Evolutionary conservation across 176 grass and related monocot genomes (phyloP), one percentile per base, ranked within the genome.

Genomic region (Leersia perrieri): DNA sequence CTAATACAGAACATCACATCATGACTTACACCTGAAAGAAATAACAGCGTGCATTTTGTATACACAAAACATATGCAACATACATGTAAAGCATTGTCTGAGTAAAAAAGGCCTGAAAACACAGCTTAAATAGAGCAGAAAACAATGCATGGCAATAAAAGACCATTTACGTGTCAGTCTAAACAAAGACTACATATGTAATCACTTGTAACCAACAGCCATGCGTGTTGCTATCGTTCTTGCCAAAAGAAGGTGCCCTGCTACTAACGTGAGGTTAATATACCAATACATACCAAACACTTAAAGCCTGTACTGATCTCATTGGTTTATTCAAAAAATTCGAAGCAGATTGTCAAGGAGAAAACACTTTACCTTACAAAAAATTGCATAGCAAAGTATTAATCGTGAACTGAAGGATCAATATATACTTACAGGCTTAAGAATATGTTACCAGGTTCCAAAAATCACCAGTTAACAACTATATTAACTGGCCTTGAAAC

Each of bases 51-150:
- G 62, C 41, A 72, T 33, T 71, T 71, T 65, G 3, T 14, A 70
- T 58, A 27, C 9, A 83, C 33, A 76, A 42, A 20, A 23, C 51
- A 23, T 58, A 23, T 10, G 4, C 8, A 58, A 23, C 22, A 58
- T 18, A 61, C 36, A 4, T 39, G 11, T 22, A 39, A 38, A 75
- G 14, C 22, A 27, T 60, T 32, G 11, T 58, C 5, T 9, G 57
- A 38, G 49, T 75, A 60, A n/a, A 75, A 1, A 38, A 26, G 12
- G 23, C n/a, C 58, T 31, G 38, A 32, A 7, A 9, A 26, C 49
- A 32, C 38, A 81, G 20, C 11, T 81, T 69, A 75, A 57, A 74
- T 74, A 57, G 62, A 81, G 11, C 68, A 72, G 23, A 61, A 74
- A 82, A 6, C 6, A 32, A 30, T 13, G 22, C 26, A 66, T 58